Conservation (phyloP, 2,329 filamentous ascomycete species). For the Westerdykella sp. region DNA sequence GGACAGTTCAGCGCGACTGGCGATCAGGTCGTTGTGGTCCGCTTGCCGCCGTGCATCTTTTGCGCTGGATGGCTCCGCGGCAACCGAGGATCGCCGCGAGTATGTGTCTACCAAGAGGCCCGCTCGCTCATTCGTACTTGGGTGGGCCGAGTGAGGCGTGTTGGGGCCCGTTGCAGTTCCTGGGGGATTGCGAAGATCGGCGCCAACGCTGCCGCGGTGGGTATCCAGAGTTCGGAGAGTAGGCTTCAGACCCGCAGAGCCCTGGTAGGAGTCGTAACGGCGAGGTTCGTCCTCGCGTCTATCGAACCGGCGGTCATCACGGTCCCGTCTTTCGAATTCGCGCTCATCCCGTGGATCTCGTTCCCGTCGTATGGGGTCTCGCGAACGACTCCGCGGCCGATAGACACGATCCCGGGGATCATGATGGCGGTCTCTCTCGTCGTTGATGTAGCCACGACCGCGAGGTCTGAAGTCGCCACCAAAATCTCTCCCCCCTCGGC, state of each 20-base stretch:
- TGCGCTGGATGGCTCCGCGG: slow-evolving; percentile 25
- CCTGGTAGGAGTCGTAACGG: slow-evolving; percentile 39
- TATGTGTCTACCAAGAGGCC: slow-evolving; percentile 28
- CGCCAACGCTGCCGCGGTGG: slow-evolving; percentile 21
- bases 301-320: slow-evolving; percentile 40
- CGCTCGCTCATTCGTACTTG: slow-evolving; percentile 28
- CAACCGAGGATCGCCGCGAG: slow-evolving; percentile 33
- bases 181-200: slow-evolving; percentile 28
- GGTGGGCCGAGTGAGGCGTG: slow-evolving; percentile 27
- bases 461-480: slow-evolving; percentile 22
- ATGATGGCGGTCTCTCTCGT: slow-evolving; percentile 48
- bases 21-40: slow-evolving; percentile 41
- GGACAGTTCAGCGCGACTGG: slow-evolving; percentile 42
- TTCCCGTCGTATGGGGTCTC: slow-evolving; percentile 52
- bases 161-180: slow-evolving; percentile 29
- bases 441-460: slow-evolving; percentile 43
- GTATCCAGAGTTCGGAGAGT: slow-evolving; percentile 26
- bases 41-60: slow-evolving; percentile 36
- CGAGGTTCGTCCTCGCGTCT: slow-evolving; percentile 40
- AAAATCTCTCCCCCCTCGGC: slow-evolving; percentile 42
- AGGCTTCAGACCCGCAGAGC: slow-evolving; percentile 27
- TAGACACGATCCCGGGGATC: slow-evolving; percentile 41
- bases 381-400: slow-evolving; percentile 57
- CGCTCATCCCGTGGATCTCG: slow-evolving; percentile 39
- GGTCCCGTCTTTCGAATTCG: slow-evolving; percentile 36